phyloP scores from a whole-genome alignment of 352 stramenopile species.

The Phytophthora pluvialis region DNA sequence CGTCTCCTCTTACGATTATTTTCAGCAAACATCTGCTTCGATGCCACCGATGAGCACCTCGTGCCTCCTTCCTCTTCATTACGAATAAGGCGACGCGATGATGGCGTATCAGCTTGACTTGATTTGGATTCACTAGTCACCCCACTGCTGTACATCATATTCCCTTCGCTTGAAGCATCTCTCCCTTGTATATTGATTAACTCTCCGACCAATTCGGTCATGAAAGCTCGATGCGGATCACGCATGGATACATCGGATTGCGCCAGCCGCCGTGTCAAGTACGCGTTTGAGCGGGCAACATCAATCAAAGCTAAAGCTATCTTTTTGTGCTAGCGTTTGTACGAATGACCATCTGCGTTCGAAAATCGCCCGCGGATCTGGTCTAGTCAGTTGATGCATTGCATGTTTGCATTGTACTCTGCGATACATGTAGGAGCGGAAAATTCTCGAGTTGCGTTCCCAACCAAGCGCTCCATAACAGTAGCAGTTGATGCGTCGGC shows the following conservation, averaged over 20 bases:
- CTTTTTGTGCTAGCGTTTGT: not conserved
- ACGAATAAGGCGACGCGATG: not conserved
- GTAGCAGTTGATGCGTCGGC: not conserved
- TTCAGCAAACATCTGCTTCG: not conserved
- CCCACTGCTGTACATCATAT: not conserved
- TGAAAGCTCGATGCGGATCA: not conserved
- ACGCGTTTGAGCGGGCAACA: too few relatives aligned
- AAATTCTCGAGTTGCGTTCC: not conserved
- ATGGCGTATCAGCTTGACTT: not conserved
- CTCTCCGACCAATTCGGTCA: not conserved
- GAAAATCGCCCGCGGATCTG: not conserved
- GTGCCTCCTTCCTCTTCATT: not conserved
- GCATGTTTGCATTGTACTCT: not conserved
- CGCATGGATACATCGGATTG: not conserved
- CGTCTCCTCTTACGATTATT: not conserved
- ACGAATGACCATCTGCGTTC: not conserved
- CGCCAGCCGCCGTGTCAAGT: not conserved
- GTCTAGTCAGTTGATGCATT: not conserved
- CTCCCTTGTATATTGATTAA: not conserved
- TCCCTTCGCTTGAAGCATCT: not conserved
- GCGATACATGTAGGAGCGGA: not conserved
- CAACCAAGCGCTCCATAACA: not conserved
- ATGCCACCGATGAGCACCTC: not conserved
- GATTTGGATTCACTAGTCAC: not conserved
- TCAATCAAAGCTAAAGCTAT: not conserved